Conservation (phyloP, 805 yeast genomes). For the Myxozyma neglecta region DNA sequence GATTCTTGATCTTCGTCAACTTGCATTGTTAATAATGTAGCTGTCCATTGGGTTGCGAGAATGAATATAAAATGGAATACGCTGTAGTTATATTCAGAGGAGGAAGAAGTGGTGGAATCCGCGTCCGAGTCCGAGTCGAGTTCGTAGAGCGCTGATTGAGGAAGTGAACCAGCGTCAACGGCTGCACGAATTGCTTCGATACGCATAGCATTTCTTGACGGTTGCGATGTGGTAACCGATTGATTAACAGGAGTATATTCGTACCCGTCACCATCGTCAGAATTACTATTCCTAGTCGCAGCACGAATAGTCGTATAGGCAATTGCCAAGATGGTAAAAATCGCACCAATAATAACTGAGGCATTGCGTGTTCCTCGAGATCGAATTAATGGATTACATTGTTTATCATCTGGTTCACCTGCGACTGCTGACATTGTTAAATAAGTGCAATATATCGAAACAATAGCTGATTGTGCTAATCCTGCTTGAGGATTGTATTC, state of each 20-base stretch:
- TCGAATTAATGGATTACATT: conserved; percentile 88
- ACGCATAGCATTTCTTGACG: conserved; percentile 68
- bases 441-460: conserved; percentile 88
- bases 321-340: conserved; percentile 90
- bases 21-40: conserved; percentile 79
- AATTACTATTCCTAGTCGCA: conserved; percentile 57
- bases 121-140: conserved; percentile 45
- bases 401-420: conserved; percentile 91
- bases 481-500: conserved; percentile 95
- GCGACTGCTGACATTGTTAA: conserved; percentile 89
- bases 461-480: conserved; percentile 94
- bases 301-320: conserved; percentile 98
- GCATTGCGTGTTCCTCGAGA: conserved; percentile 88
- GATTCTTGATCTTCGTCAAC: conserved; percentile 71
- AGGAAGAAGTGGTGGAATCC: conserved; percentile 38
- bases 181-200: conserved; percentile 88
- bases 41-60: conserved; percentile 95
- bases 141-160: conserved; percentile 85
- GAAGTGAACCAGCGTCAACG: conserved; percentile 92
- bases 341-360: conserved; percentile 83
- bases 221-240: conserved; percentile 46
- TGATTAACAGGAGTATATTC: conserved; percentile 23
- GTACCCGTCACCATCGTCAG: conserved; percentile 38
- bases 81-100: conserved; percentile 70
- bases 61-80: conserved; percentile 89